Evolutionary conservation across 768 basidiomycete species (phyloP), one percentile per base, ranked within the genome.

Genomic region (Basidioascus undulatus): DNA sequence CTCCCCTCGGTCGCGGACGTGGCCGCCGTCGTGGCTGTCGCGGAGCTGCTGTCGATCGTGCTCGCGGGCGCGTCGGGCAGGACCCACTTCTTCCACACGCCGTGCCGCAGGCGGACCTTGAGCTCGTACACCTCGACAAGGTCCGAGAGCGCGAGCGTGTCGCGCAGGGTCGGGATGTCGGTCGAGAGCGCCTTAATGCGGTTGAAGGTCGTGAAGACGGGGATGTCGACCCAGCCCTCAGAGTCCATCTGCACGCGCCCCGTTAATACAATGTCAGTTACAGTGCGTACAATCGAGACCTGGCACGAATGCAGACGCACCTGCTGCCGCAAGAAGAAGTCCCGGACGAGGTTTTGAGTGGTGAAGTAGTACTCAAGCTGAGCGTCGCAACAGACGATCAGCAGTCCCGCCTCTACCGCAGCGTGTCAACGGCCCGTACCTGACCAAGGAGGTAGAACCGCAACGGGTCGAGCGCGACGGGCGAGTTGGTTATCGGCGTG

Each of bases 341-440:
- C 86, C 54, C 73, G 70, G n/a, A 69, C 76, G 61, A 94, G 65
- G 54, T 89, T 92, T 55, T 92, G 74, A 42, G 75, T 65, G 49
- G 82, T 81, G 49, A 94, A 65, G 61, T 89, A 94, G 57, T 83
- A 92, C 59, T 89, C 87, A 39, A 89, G 59, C 57, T 89, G 78
- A 1, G 20, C 13, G 16, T 7, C 19, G 31, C 27, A 42, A 21
- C n/a, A n/a, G n/a, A n/a, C 48, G 44, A 49, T 47, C 42, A 32
- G 13, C 20, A 34, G 15, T 3, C 21, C 34, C 24, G 35, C 18
- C 11, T 33, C 11, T 2, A 31, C 20, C 20, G 18, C 16, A 26
- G 11, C 33, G 21, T 15, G 24, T n/a, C n/a, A 20, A 47, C 47
- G 48, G 32, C 6, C 7, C 41, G n/a, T 5, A 56, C 55, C 47